Base-by-base conservation (phyloP, 768 basidiomycete genomes). In the Mycena rosella region DNA sequence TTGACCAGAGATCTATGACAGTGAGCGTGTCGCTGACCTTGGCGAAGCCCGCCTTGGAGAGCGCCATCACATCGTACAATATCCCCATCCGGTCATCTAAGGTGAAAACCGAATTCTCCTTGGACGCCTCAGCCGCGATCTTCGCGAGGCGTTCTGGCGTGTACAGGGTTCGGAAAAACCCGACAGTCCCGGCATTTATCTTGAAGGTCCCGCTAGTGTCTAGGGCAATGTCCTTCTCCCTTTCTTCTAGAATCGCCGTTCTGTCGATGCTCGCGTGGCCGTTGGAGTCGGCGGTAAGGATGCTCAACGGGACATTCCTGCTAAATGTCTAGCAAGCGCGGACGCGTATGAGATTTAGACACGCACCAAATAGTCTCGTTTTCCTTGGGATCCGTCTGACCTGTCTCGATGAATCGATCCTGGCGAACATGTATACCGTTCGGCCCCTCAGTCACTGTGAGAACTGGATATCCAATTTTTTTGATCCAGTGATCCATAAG, bases 401-500 rank as follows among this genome's bases (percentile, higher is more conserved):
- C 96, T 0, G 91, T 93, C 75, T 94, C 92, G 52, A 99, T 82
- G 86, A 98, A 99, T 22, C 98, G 87, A 76, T 98, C 94, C 80
- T 99, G 98, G 36, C 90, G 88, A 60, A 99, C 85, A 62, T 83
- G 85, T 72, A 99, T 89, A 13, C 91, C 91, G 48, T 85, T 87
- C 0, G 83, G 77, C 15, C 84, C 86, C 79, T 98, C 96, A 2
- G 88, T 91, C 49, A 99, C 94, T 34, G 89, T 92, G 61, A 99
- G 77, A 27, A 99, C 90, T 1, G 98, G 98, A 83, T 91, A 98
- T 18, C 98, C 98, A 63, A 88, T 84, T 86, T 95, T 93, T 59
- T 88, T 86, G 42, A 95, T 91, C 97, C 96, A 99, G 76, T 91
- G 92, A 65, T 94, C 88, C 94, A 98, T 96, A 72, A 98, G 84